Evolutionary conservation across 345 rosid genomes (phyloP), one percentile per base, ranked within the genome.

Genomic region (Ailanthus altissimus): DNA sequence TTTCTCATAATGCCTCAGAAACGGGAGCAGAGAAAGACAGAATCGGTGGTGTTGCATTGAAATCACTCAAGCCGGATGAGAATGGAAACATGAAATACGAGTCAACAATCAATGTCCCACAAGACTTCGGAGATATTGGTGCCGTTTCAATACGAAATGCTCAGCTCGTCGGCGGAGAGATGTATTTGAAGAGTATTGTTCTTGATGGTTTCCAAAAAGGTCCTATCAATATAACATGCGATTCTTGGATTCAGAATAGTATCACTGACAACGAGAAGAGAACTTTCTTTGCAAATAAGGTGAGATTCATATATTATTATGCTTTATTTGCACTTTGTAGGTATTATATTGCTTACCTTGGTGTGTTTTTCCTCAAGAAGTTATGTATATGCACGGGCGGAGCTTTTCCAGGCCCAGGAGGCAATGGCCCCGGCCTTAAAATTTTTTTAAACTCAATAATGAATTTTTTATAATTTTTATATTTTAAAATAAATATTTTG

Each of bases 171-270:
- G 38, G 38, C 38, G 38, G 38, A 68, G 98, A 94, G 89, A 89
- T 92, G 83, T 84, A 40, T 73, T 9, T 94, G 46, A 76, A 72
- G 62, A 84, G 85, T 23, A 81, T 94, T 12, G 80, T 76, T 38
- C 84, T 94, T 43, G 78, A 82, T 9, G 94, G 94, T 6, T 38
- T 86, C 26, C 28, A 32, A 0, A 5, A 21, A 7, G 93, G 88
- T 25, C 51, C 85, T 0, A 58, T 92, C 11, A 81, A 23, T 64
- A 43, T 94, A 5, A 57, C 75, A 8, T 91, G 97, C 76, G 49
- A 79, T 9, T 94, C 97, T 0, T 94, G 97, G 97, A 82, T 94
- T 61, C 79, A 83, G 25, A 82, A 93, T 23, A 90, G 91, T 83
- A 76, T 56, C 40, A 76, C 79, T 21, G 84, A 87, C 74, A 81